These are phyloP conservation scores for Brettanomyces anomalus DNA, from an alignment of 805 yeast species.

Conservation along the genomic window DNA sequence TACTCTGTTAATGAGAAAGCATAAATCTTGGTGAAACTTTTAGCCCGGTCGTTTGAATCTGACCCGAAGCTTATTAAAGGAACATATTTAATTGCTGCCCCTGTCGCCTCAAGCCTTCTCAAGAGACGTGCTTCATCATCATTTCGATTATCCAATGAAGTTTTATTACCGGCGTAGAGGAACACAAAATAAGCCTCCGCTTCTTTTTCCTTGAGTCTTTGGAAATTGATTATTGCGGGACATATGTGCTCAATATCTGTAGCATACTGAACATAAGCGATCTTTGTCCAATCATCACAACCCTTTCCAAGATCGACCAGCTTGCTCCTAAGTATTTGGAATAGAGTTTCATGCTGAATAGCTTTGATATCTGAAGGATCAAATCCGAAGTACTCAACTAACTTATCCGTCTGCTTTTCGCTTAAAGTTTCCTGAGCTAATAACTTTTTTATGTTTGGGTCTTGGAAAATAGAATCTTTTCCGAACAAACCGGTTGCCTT, in stretches of 20 bases:
- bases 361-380: constrained; percentile 8
- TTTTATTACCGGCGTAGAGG: constrained; percentile 22
- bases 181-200: constrained; percentile 40
- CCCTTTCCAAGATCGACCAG: background rate
- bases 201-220: constrained; percentile 24
- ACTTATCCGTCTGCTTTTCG: background rate
- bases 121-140: background rate
- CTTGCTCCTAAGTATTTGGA: constrained; percentile 2
- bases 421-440: background rate
- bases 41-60: constrained; percentile 32
- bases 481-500: background rate
- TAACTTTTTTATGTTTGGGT: background rate
- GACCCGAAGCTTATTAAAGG: constrained; percentile 12
- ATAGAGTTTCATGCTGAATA: constrained; percentile 1
- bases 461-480: background rate
- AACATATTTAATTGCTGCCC: constrained; percentile 24
- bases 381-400: constrained; percentile 1
- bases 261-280: constrained; percentile 56
- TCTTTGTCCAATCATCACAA: constrained; percentile 29
- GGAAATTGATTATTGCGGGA: constrained; percentile 40
- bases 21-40: constrained; percentile 46
- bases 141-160: background rate
- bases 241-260: constrained; percentile 43
- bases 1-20: constrained; percentile 41
- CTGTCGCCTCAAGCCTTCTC: constrained; percentile 4